Base-by-base conservation (phyloP, 306 rosid genomes). In the Vicia sativa region DNA sequence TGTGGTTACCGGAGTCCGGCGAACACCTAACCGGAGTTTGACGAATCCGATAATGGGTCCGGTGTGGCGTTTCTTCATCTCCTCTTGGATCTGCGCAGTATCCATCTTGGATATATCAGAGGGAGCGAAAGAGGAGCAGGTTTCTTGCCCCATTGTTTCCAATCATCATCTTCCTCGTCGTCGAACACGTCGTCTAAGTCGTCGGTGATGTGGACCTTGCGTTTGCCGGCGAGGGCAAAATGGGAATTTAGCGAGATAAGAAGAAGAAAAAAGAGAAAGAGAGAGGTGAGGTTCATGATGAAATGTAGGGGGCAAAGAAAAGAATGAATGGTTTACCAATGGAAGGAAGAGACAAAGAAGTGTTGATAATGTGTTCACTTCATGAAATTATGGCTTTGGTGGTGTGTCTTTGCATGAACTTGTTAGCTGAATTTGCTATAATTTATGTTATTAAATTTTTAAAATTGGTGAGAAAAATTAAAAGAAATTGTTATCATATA, bases 71-170 rank as follows among this genome's bases (percentile, higher is more conserved):
- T 89, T 88, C 68, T 31, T 77, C 87, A 88, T 80, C 90, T 84
- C 88, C 0, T 89, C 91, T 80, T 85, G 93, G 77, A 93, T 93
- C 85, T 86, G 82, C 19, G 96, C 25, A 14, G 70, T 3, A 59
- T 89, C 92, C 91, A 93, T 70, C 11, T 83, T 75, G 57, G 86
- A 65, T 7, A 88, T 19, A 70, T 90, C 93, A 4, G 84, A 21
- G 10, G 96, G 87, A 8, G 79, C 85, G 5, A 67, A 57, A 29
- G 86, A 71, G 46, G 83, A 0, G 71, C 0, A 7, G 84, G 71
- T 61, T 81, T 92, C 85, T 86, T 85, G 78, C 98, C 98, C 96
- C 96, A 93, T 54, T 87, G 65, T 55, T 66, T 86, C 98, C 98
- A 90, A 14, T 67, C 67, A 1, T 93, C 98, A 75, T 93, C 98